A percentile compares a stretch with the other conserved stretches of the same genome.
These are phyloP conservation scores for Talaromyces sp. DNA, from an alignment of 2,329 filamentous ascomycete genomes.

Conservation along the genomic window DNA sequence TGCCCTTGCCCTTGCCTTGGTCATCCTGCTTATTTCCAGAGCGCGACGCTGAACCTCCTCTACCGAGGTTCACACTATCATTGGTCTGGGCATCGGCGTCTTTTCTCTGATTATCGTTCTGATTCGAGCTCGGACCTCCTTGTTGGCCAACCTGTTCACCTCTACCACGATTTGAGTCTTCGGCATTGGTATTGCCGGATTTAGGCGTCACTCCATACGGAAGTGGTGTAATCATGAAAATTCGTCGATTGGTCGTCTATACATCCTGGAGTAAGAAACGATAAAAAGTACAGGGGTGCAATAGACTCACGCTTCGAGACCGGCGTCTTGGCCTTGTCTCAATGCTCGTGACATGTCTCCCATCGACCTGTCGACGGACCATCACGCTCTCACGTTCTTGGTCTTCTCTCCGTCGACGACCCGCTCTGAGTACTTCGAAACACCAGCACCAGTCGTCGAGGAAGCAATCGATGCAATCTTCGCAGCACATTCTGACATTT, in stretches of 20 bases:
- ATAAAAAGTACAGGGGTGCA: neutral
- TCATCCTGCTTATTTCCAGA: neutral
- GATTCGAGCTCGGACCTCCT: neutral
- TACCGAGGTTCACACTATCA: neutral
- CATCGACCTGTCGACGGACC: neutral
- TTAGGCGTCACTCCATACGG: neutral
- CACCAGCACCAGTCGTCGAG: neutral
- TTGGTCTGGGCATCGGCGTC: neutral
- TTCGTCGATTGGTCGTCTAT: neutral
- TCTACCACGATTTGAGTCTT: neutral
- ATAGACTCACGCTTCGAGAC: neutral
- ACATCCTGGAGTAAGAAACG: neutral
- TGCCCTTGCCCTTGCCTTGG: neutral
- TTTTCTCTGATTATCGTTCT: neutral
- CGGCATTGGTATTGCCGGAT: neutral
- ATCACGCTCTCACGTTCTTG: neutral
- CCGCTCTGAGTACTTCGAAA: neutral
- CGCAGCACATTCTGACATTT: neutral
- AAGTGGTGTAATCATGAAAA: neutral
- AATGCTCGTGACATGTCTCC: constrained; percentile 13
- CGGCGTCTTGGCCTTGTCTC: constrained; percentile 6
- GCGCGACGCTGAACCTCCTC: neutral
- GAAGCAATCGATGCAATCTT: neutral
- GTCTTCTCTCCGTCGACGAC: neutral
- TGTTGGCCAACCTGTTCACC: neutral